Evolutionary conservation across 139 green algal species (phyloP), one percentile per base, ranked within the genome.

Genomic region (Chlorella sp.): DNA sequence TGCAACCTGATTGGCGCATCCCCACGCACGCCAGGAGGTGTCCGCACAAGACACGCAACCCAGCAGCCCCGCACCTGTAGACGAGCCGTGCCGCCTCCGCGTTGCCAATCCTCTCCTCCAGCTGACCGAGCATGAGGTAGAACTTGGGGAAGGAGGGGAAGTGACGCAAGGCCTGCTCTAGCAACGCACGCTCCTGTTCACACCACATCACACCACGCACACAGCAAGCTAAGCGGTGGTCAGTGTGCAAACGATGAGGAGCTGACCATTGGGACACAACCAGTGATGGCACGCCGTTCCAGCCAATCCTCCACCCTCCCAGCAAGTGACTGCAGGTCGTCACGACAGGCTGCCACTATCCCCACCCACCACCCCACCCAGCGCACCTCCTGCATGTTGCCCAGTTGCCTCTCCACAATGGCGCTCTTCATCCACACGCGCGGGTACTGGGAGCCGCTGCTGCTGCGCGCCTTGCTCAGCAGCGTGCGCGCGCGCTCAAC

Each of bases 351-450:
- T n/a, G n/a, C n/a, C n/a, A n/a, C n/a, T n/a, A n/a, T n/a, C n/a
- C n/a, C n/a, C n/a, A n/a, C n/a, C n/a, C n/a, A n/a, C n/a, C n/a
- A n/a, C 35, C 34, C 67, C 35, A 74, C 35, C 24, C 59, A 5
- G 17, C 72, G 22, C 70, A 81, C 81, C 35, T 70, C 87, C 2
- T 71, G 70, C 0, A 36, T 63, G 31, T 96, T 81, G 1, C 91
- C 91, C 22, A 91, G 79, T 80, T 96, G 89, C n/a, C 95, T 76
- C 85, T 98, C 95, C 63, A 97, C 84, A 3, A 97, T 86, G 5
- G 95, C 95, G 23, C 73, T 87, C 88, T 99, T 98, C 91, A 99
- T 97, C 95, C 95, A 99, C 70, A 99, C 90, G 17, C 95, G 86
- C 33, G 85, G 83, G 87, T 95, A 85, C 63, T 80, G 49, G 27